Percentiles rank a stretch among this genome's conserved stretches.
phyloP scores from a whole-genome alignment of 2,329 filamentous ascomycete species.

The Erysiphe neolycopersici region DNA sequence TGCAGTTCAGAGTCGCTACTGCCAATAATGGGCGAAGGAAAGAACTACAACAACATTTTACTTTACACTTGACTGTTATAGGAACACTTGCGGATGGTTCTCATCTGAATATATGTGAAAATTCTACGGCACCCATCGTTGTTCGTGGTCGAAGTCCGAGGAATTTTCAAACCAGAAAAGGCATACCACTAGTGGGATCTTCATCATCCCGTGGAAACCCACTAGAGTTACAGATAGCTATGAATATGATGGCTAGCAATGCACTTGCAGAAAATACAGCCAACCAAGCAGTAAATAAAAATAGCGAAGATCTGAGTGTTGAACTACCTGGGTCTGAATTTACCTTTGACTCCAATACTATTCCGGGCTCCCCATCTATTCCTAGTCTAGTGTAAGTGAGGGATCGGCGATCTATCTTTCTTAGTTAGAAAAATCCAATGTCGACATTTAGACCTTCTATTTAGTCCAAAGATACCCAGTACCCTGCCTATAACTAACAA shows the following conservation, averaged over 20 bases:
- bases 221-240: conserved; percentile 11
- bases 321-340: not conserved
- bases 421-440: not conserved
- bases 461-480: too few species aligned
- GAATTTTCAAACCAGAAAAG: conserved; percentile 85
- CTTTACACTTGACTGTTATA: conserved; percentile 63
- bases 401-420: not conserved
- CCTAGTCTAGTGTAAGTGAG: not conserved
- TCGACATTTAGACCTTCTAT: not conserved
- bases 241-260: conserved; percentile 6
- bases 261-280: conserved; percentile 5
- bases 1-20: conserved; percentile 85
- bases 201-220: conserved; percentile 13
- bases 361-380: not conserved
- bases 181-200: conserved; percentile 40
- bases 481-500: not conserved
- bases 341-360: not conserved
- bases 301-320: not conserved
- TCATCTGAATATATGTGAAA: conserved; percentile 59
- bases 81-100: conserved; percentile 62
- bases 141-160: conserved; percentile 78
- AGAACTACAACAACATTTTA: conserved; percentile 89
- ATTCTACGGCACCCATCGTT: conserved; percentile 72
- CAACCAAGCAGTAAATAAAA: not conserved
- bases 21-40: conserved; percentile 89